phyloP scores from a whole-genome alignment of 139 green algal genomes.

The Marvania coccoides region DNA sequence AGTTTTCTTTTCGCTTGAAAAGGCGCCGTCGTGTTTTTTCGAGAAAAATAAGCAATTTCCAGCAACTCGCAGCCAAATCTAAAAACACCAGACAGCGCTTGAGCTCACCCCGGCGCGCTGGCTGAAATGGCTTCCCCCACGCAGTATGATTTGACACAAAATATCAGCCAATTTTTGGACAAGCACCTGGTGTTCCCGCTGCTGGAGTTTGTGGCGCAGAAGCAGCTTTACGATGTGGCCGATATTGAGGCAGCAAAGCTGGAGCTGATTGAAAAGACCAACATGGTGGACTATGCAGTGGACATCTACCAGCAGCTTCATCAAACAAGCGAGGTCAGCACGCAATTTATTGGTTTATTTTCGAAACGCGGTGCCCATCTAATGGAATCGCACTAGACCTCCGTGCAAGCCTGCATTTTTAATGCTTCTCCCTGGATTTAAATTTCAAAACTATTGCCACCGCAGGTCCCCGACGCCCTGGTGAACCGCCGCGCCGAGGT shows the following conservation, averaged over 20 bases:
- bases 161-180: constrained; percentile 73
- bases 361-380: too few relatives aligned
- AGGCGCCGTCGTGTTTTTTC: too few relatives aligned
- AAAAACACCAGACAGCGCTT: too few relatives aligned
- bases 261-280: constrained; percentile 88
- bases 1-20: too few relatives aligned
- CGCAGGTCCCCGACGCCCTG: constrained; percentile 27
- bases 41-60: too few relatives aligned
- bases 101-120: too few relatives aligned
- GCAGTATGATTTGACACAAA: constrained; percentile 57
- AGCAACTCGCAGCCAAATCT: too few relatives aligned
- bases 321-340: constrained; percentile 50
- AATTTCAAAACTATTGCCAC: too few relatives aligned
- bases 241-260: constrained; percentile 94
- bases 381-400: too few relatives aligned
- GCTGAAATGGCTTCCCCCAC: neutral
- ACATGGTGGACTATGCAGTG: constrained; percentile 99
- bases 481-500: constrained; percentile 35
- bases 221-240: constrained; percentile 70
- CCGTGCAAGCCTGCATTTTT: too few relatives aligned
- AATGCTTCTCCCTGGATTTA: too few relatives aligned
- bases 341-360: neutral
- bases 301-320: constrained; percentile 91
- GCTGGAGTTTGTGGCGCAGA: constrained; percentile 88
- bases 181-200: constrained; percentile 93